Percentiles rank a stretch among this genome's conserved stretches.
phyloP scores from a whole-genome alignment of 345 rosid species.

The sweet orange (Citrus sinensis) region DVS_A1.0 CM039168.1:17751501-17752000 shows the following conservation, averaged over 20 bases:
- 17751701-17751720: neutral
- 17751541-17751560: slow-evolving; percentile 90
- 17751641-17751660: neutral
- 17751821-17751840: neutral
- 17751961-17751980: neutral
- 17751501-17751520: slow-evolving; percentile 91
- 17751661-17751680: neutral
- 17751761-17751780: neutral
- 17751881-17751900: neutral
- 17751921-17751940: neutral
- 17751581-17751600: slow-evolving; percentile 67
- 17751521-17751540: slow-evolving; percentile 95
- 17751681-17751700: neutral
- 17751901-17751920: neutral
- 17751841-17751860: neutral
- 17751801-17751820: neutral
- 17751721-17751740: no score
- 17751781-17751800: neutral
- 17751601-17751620: slow-evolving; percentile 12
- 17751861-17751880: neutral
- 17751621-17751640: neutral
- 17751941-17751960: neutral
- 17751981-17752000: neutral
- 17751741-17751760: neutral
- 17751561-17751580: slow-evolving; percentile 99